Base-by-base conservation (phyloP, 176 grass and related monocot genomes). In the Oryza longistaminata region DNA sequence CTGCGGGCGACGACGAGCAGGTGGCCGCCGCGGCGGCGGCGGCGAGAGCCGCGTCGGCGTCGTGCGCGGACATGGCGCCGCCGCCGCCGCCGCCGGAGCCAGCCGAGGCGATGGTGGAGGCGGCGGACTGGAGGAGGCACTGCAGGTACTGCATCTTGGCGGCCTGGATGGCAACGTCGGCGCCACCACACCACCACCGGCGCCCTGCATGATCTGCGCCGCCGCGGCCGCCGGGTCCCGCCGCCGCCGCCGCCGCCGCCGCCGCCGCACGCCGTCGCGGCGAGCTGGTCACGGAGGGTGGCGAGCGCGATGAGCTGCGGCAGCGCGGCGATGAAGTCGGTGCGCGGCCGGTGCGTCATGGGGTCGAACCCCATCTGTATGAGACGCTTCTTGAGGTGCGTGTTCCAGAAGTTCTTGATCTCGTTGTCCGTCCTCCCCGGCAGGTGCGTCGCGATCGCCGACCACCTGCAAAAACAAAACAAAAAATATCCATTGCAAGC, bases 331-430 rank as follows among this genome's bases (percentile, higher is more conserved):
- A 91, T 88, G 88, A 96, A 96, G 53, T 97, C 92, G 11, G 94
- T 94, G 45, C 94, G 75, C 1, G 90, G 92, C 39, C 89, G 94
- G 85, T 97, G 94, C 74, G 94, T 97, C 90, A 97, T 94, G 49
- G 94, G 94, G 81, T 97, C 94, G 82, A 97, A 79, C n/a, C 94
- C 94, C 94, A 97, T 97, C 85, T 93, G 89, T 66, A 94, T 90
- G 46, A 97, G 87, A 26, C 88, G 88, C 92, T 94, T 97, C 89
- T 94, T 97, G 71, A 97, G 92, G 78, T 97, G 94, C 26, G 94
- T 97, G 92, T 97, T 97, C 94, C 94, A 97, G 71, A 92, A 94
- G 81, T 97, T 97, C 76, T 97, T 97, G 76, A 97, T 94, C 78
- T 97, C 94, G 62, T 97, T 97, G 77, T 97, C 94, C 50, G 94